Conservation (phyloP, 2,329 filamentous ascomycete species). For the Cercospora sesami region DNA sequence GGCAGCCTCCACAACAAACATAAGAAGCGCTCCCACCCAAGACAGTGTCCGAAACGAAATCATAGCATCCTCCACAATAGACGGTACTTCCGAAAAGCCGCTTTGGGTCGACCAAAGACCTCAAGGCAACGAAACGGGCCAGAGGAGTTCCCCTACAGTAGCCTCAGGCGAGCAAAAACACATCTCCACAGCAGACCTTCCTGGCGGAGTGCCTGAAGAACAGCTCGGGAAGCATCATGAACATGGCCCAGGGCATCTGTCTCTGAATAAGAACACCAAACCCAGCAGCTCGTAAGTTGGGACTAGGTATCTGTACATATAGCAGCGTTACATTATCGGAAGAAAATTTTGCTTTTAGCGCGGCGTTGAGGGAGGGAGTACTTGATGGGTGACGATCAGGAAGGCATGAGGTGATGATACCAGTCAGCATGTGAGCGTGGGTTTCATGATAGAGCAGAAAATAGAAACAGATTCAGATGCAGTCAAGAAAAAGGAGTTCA, state of each 20-base stretch:
- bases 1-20: neutral
- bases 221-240: slow-evolving; percentile 37
- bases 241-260: slow-evolving; percentile 19
- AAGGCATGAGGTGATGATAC: neutral
- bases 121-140: slow-evolving; percentile 17
- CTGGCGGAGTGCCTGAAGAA: slow-evolving; percentile 44
- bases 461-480: neutral
- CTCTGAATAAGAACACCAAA: slow-evolving; percentile 20
- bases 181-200: slow-evolving; percentile 45
- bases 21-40: slow-evolving; percentile 4
- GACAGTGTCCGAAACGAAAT: neutral
- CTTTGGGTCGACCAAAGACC: slow-evolving; percentile 10
- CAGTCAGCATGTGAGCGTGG: neutral
- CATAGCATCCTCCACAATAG: slow-evolving; percentile 28
- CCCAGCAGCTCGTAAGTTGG: slow-evolving; percentile 12
- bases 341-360: neutral
- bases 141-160: slow-evolving; percentile 29
- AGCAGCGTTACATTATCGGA: neutral
- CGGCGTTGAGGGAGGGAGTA: neutral
- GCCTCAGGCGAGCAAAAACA: slow-evolving; percentile 25
- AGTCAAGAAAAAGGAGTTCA: neutral
- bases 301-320: neutral
- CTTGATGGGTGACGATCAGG: neutral
- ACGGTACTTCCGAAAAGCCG: slow-evolving; percentile 29
- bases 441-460: neutral